Conservation (phyloP, 2,329 filamentous ascomycete genomes). For the Didymosphaeria variabile region DNA sequence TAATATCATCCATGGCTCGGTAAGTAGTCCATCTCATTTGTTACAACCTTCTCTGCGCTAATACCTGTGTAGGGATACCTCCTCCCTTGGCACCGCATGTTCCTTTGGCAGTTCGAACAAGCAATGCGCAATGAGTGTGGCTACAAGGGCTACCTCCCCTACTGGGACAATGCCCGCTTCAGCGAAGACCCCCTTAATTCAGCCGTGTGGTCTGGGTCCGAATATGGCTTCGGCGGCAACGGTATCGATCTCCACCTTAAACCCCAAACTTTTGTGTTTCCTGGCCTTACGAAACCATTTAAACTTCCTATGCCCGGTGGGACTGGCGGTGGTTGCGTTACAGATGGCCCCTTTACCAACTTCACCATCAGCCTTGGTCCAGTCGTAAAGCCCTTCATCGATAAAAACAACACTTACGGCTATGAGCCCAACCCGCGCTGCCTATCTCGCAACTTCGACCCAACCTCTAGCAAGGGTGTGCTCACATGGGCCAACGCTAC, state of each 20-base stretch:
- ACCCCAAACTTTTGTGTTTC: conserved; percentile 33
- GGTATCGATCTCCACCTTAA: conserved; percentile 29
- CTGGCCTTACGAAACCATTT: conserved; percentile 14
- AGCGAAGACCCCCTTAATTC: conserved; percentile 36
- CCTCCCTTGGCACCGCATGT: conserved; percentile 30
- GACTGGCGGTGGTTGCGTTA: conserved; percentile 30
- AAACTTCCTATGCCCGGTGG: conserved; percentile 18
- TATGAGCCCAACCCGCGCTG: conserved; percentile 41
- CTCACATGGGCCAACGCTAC: conserved; percentile 32
- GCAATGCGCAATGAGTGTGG: conserved; percentile 31
- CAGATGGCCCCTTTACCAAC: conserved; percentile 24
- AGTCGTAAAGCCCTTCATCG: conserved; percentile 49
- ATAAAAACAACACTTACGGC: conserved; percentile 26
- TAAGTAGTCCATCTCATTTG: neutral
- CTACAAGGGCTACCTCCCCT: conserved; percentile 30
- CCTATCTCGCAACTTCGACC: conserved; percentile 44
- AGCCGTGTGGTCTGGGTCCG: conserved; percentile 32
- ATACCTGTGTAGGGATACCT: conserved; percentile 20
- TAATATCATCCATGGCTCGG: conserved; percentile 14
- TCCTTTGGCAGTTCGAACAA: conserved; percentile 26
- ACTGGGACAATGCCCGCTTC: conserved; percentile 30
- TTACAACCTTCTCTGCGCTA: neutral
- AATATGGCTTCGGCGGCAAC: conserved; percentile 44
- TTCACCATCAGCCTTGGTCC: conserved; percentile 54
- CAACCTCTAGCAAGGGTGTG: conserved; percentile 39